Evolutionary conservation across 2,329 filamentous ascomycete species (phyloP).

Genomic region (Botrytis tulipae): DNA sequence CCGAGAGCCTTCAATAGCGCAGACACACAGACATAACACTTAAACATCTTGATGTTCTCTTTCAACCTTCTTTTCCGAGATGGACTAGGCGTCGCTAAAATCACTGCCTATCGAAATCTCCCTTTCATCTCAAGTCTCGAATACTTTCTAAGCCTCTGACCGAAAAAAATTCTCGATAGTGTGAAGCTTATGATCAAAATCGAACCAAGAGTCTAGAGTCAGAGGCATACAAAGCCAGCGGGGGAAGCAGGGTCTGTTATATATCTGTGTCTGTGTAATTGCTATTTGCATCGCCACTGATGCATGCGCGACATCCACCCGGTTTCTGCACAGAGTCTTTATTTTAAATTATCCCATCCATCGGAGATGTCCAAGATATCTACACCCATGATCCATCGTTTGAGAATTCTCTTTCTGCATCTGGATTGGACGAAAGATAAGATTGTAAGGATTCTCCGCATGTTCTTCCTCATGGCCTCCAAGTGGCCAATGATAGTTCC

Average conservation of each 20-base stretch:
- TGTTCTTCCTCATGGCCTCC: not conserved
- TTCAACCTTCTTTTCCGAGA: not conserved
- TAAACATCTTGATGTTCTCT: not conserved
- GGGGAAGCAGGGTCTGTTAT: not conserved
- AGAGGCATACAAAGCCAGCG: not conserved
- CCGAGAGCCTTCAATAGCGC: conserved; percentile 4
- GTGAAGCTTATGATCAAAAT: not conserved
- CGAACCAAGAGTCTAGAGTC: not conserved
- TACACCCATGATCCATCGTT: not conserved
- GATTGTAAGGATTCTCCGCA: not conserved
- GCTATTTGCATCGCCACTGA: not conserved
- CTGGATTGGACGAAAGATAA: not conserved
- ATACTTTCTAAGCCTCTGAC: not conserved
- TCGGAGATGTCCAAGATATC: not conserved
- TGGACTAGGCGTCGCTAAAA: not conserved
- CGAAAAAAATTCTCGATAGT: not conserved
- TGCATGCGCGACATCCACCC: not conserved
- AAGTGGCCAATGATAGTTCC: not conserved
- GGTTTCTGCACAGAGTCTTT: not conserved
- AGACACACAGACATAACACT: conserved; percentile 6
- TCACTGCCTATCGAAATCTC: not conserved
- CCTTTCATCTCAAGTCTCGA: not conserved
- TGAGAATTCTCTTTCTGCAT: not conserved
- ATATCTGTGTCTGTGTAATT: not conserved
- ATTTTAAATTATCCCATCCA: not conserved